These are phyloP conservation scores for Hortaea werneckii DNA, from an alignment of 2,329 filamentous ascomycete species.

Conservation along the genomic window DNA sequence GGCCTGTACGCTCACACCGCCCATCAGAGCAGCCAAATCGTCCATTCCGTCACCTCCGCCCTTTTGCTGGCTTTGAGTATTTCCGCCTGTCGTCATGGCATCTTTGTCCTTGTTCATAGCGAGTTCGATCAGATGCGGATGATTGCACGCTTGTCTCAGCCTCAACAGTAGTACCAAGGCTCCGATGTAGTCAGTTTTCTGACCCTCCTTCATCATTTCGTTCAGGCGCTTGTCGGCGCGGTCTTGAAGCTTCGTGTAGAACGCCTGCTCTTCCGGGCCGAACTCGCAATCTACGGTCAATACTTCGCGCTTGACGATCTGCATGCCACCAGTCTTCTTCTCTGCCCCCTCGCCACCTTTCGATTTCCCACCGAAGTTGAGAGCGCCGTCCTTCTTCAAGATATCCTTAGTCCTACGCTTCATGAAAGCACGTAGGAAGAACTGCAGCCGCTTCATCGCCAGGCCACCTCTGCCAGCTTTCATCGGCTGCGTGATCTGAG, in stretches of 20 bases:
- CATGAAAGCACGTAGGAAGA: constrained; percentile 87
- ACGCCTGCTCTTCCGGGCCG: constrained; percentile 66
- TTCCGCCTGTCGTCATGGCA: constrained; percentile 53
- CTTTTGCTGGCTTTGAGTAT: constrained; percentile 18
- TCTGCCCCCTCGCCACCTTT: constrained; percentile 42
- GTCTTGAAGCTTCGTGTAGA: constrained; percentile 74
- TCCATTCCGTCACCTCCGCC: constrained; percentile 59
- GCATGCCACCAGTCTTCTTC: constrained; percentile 57
- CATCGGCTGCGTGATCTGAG: constrained; percentile 80
- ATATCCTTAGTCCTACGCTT: constrained; percentile 97
- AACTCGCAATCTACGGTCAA: constrained; percentile 71
- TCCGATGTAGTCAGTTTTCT: constrained; percentile 79
- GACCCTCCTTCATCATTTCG: constrained; percentile 67
- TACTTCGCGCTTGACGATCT: constrained; percentile 84
- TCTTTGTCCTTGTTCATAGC: constrained; percentile 84
- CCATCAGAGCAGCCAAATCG: constrained; percentile 74
- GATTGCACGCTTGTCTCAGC: constrained; percentile 87
- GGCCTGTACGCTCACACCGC: constrained; percentile 65
- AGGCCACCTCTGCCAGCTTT: constrained; percentile 82
- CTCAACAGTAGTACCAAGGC: constrained; percentile 86
- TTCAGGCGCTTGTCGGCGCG: constrained; percentile 80
- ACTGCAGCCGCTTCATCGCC: constrained; percentile 76
- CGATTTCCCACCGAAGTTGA: constrained; percentile 64
- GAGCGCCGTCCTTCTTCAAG: constrained; percentile 74
- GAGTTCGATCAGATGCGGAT: constrained; percentile 75